Conservation (phyloP, 2,329 filamentous ascomycete species). For the Rutstroemia sp. region DNA sequence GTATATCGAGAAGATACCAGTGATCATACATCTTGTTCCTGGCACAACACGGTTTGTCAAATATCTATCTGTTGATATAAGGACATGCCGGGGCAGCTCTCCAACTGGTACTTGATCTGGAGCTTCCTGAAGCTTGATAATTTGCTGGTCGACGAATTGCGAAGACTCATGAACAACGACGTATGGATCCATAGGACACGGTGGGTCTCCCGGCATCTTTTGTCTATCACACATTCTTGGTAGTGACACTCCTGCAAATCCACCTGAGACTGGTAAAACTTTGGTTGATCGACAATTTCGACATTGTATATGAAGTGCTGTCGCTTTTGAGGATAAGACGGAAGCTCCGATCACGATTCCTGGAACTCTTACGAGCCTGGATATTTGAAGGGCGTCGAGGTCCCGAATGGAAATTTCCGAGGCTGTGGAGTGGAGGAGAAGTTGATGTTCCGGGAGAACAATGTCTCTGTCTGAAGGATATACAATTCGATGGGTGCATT, state of each 20-base stretch:
- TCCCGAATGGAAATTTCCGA: slow-evolving; percentile 90
- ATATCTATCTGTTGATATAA: slow-evolving; percentile 94
- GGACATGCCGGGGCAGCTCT: slow-evolving; percentile 87
- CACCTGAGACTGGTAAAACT: slow-evolving; percentile 66
- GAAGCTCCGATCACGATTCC: slow-evolving; percentile 97
- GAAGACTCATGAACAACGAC: slow-evolving; percentile 93
- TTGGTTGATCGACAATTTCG: slow-evolving; percentile 72
- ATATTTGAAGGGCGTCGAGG: slow-evolving; percentile 85
- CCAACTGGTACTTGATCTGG: slow-evolving; percentile 96
- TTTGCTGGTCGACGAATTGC: slow-evolving; percentile 93
- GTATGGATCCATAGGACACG: slow-evolving; percentile 90
- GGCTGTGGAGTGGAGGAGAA: slow-evolving; percentile 87
- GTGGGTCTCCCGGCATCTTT: slow-evolving; percentile 60
- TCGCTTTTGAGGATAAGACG: slow-evolving; percentile 93
- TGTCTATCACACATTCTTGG: slow-evolving; percentile 68
- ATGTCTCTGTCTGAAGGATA: slow-evolving; percentile 64
- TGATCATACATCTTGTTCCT: slow-evolving; percentile 87
- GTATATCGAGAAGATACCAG: slow-evolving; percentile 97
- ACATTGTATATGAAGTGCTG: slow-evolving; percentile 78
- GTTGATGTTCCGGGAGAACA: slow-evolving; percentile 80
- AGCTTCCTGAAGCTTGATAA: slow-evolving; percentile 95
- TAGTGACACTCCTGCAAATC: slow-evolving; percentile 80
- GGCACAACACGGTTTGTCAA: slow-evolving; percentile 93
- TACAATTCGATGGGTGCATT: slow-evolving; percentile 88
- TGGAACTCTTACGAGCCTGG: slow-evolving; percentile 89